A percentile compares a stretch with the other conserved stretches of the same genome.
Conservation (phyloP, 2,329 filamentous ascomycete genomes). For the Helminthosporium solani region DNA sequence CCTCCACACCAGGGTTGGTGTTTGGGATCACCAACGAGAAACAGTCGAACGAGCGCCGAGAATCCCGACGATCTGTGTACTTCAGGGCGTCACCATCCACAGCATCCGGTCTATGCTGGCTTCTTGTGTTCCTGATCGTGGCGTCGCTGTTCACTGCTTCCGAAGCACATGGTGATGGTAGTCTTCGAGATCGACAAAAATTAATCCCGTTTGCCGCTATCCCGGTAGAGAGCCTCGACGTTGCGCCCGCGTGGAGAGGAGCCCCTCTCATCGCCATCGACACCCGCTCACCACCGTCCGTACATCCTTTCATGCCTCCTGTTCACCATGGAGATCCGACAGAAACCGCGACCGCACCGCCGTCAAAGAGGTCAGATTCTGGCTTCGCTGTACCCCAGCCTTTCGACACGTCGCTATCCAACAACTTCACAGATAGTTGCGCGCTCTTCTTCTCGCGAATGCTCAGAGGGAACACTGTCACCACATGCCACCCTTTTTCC, state of each 20-base stretch:
- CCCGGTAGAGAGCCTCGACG: constrained; percentile 21
- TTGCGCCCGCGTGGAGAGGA: constrained; percentile 26
- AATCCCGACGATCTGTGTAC: constrained; percentile 18
- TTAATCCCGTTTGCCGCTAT: constrained; percentile 21
- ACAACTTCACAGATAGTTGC: constrained; percentile 59
- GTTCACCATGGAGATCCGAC: constrained; percentile 27
- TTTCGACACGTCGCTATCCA: constrained; percentile 52
- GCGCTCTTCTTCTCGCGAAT: constrained; percentile 68
- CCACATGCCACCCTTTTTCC: constrained; percentile 78
- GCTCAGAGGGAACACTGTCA: constrained; percentile 65
- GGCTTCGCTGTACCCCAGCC: constrained; percentile 43
- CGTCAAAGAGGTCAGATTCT: constrained; percentile 24
- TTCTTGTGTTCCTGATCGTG: constrained; percentile 30
- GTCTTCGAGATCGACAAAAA: constrained; percentile 20
- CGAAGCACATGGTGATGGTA: constrained; percentile 37
- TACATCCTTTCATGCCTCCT: constrained; percentile 38
- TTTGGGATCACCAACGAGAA: constrained; percentile 8
- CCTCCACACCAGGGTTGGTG: constrained; percentile 18
- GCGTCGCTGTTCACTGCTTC: constrained; percentile 29
- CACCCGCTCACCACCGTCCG: constrained; percentile 28
- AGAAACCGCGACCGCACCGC: constrained; percentile 20
- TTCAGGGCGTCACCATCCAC: constrained; percentile 13
- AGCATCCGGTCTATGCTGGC: constrained; percentile 20
- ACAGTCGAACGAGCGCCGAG: constrained; percentile 23
- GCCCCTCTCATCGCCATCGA: constrained; percentile 32